phyloP scores from a whole-genome alignment of 2,329 filamentous ascomycete genomes.

The Sodiomyces alkalinus region DNA sequence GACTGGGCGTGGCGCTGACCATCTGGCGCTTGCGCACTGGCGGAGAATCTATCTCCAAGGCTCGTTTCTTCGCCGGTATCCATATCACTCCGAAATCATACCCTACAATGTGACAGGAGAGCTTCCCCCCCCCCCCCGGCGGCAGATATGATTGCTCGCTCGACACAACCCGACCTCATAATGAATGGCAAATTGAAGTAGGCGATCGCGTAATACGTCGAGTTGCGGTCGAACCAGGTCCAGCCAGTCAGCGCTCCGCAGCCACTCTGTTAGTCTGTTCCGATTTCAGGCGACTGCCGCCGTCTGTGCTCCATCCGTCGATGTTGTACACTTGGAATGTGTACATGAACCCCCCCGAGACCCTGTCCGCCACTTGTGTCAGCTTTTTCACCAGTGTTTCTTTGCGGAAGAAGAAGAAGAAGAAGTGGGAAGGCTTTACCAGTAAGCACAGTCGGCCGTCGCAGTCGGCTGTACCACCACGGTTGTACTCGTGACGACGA shows the following conservation, averaged over 20 bases:
- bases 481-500: no score
- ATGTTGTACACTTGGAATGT: conserved; percentile 4
- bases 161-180: conserved; percentile 13
- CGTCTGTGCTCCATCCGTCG: conserved; percentile 2
- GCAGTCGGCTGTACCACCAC: no score
- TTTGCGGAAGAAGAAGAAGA: neutral
- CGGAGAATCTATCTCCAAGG: no score
- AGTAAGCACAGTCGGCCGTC: neutral
- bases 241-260: conserved; percentile 8
- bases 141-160: conserved; percentile 12
- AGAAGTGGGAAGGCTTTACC: neutral
- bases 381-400: neutral
- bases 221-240: conserved; percentile 2
- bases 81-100: neutral
- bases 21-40: no score
- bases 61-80: neutral
- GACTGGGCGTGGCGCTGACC: no score
- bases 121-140: conserved; percentile 11
- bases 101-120: conserved; percentile 6
- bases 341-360: neutral
- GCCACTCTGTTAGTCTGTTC: conserved; percentile 4
- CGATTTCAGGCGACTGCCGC: conserved; percentile 1
- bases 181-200: conserved; percentile 11
- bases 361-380: neutral
- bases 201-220: conserved; percentile 1